Conservation (phyloP, 495 filamentous ascomycete species). For the Sporormia fimetaria region DNA sequence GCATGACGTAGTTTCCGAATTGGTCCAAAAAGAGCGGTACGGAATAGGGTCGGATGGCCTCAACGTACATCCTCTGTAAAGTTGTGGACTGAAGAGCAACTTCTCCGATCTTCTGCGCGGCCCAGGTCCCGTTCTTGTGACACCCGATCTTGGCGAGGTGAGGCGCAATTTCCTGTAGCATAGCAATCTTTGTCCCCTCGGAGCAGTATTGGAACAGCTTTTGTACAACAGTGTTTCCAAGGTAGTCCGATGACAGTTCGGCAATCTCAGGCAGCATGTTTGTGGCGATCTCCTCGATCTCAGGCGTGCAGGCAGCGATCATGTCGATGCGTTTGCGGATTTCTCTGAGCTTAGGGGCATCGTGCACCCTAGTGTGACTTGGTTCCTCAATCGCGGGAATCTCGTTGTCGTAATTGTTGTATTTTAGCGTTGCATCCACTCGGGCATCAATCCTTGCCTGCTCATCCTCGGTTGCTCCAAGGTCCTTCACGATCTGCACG, state of each 20-base stretch:
- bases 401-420: slow-evolving; percentile 61
- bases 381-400: slow-evolving; percentile 85
- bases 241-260: slow-evolving; percentile 85
- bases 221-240: slow-evolving; percentile 98
- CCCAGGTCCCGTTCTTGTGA: slow-evolving; percentile 99
- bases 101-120: slow-evolving; percentile 98
- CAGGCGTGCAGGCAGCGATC: slow-evolving; percentile 66
- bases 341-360: slow-evolving; percentile 89
- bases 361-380: slow-evolving; percentile 79
- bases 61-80: slow-evolving; percentile 76
- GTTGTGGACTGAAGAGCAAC: slow-evolving; percentile 72
- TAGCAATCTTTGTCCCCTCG: slow-evolving; percentile 76
- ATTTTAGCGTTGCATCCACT: slow-evolving; percentile 66
- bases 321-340: slow-evolving; percentile 97
- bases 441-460: slow-evolving; percentile 56
- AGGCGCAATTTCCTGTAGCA: slow-evolving; percentile 78
- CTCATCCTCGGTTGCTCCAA: slow-evolving; percentile 80
- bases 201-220: slow-evolving; percentile 96
- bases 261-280: slow-evolving; percentile 95
- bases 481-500: slow-evolving; percentile 71
- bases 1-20: slow-evolving; percentile 95
- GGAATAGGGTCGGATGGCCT: slow-evolving; percentile 71
- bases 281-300: slow-evolving; percentile 84
- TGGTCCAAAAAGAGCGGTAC: slow-evolving; percentile 91
- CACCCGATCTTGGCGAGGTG: slow-evolving; percentile 93